These are phyloP conservation scores for Aegilops sharonensis DNA, from an alignment of 176 grass and related monocot species.

Conservation along the genomic window DNA sequence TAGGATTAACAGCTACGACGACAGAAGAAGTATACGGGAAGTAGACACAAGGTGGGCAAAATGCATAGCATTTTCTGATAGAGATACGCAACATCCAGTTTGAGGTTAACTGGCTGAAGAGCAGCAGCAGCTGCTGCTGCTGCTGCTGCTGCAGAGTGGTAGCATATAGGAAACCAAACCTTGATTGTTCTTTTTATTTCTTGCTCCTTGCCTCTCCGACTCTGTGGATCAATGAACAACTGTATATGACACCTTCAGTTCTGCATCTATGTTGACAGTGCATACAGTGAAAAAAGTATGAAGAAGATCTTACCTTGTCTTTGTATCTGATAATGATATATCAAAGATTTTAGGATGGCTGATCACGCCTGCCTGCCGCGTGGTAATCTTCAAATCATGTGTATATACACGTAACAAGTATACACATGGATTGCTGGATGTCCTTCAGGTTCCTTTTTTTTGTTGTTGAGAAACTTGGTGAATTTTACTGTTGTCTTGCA, in stretches of 20 bases:
- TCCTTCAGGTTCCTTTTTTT: not conserved
- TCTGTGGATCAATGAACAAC: not conserved
- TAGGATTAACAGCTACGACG: not conserved
- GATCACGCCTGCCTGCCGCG: too few species aligned
- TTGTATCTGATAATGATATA: not conserved
- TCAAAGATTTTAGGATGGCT: too few species aligned
- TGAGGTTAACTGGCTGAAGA: not conserved
- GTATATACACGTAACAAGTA: not conserved
- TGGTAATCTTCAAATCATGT: not conserved
- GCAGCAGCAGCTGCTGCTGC: too few species aligned
- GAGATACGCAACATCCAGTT: not conserved
- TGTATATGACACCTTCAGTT: not conserved
- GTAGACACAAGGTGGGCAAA: constrained; percentile 1
- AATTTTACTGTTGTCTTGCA: not conserved
- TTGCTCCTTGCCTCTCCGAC: not conserved
- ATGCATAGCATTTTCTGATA: not conserved
- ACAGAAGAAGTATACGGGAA: constrained; percentile 13
- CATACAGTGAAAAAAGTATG: not conserved
- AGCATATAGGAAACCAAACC: not conserved
- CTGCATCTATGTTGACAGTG: not conserved
- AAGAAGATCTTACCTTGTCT: not conserved
- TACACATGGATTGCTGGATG: not conserved
- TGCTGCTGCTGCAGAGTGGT: not conserved
- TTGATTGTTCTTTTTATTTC: not conserved
- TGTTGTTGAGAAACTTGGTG: not conserved